These are phyloP conservation scores for Purpureocillium lavendulum DNA, from an alignment of 2,329 filamentous ascomycete species.

Conservation along the genomic window DNA sequence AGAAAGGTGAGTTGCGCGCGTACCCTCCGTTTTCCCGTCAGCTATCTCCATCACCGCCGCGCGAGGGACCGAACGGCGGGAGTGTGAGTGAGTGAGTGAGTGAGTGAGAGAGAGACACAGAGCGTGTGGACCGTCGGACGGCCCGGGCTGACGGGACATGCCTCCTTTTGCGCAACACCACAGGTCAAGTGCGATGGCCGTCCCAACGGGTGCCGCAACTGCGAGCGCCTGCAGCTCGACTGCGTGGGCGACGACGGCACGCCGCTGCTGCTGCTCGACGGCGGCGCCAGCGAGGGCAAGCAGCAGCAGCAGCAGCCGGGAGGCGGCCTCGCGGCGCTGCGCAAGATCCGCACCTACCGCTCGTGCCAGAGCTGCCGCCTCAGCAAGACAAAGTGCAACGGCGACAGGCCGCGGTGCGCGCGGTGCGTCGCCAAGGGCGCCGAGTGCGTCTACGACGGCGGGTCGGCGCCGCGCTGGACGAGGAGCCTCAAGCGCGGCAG, in stretches of 20 bases:
- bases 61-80: too few species aligned
- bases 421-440: conserved; percentile 23
- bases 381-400: conserved; percentile 33
- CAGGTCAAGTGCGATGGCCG: conserved; percentile 34
- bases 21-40: not conserved
- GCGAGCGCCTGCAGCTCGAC: conserved; percentile 32
- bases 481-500: conserved; percentile 19
- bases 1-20: conserved; percentile 22
- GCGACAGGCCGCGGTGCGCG: conserved; percentile 29
- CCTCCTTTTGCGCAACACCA: not conserved
- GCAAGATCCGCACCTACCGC: conserved; percentile 31
- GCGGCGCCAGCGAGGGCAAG: conserved; percentile 13
- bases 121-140: too few species aligned
- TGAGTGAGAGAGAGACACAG: too few species aligned
- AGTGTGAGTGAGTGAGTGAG: too few species aligned
- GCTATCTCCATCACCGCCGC: too few species aligned
- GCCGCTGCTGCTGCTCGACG: conserved; percentile 14
- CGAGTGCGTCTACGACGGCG: conserved; percentile 30
- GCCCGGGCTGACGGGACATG: too few species aligned
- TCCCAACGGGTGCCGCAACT: conserved; percentile 33
- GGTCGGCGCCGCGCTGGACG: conserved; percentile 27
- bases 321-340: conserved; percentile 13
- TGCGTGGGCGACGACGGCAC: conserved; percentile 27
- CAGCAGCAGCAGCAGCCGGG: conserved; percentile 14
- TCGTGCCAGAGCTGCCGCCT: conserved; percentile 29